Evolutionary conservation across 257 asterid species (phyloP), one percentile per base, ranked within the genome.

Genomic region (Solanum okadae): DNA sequence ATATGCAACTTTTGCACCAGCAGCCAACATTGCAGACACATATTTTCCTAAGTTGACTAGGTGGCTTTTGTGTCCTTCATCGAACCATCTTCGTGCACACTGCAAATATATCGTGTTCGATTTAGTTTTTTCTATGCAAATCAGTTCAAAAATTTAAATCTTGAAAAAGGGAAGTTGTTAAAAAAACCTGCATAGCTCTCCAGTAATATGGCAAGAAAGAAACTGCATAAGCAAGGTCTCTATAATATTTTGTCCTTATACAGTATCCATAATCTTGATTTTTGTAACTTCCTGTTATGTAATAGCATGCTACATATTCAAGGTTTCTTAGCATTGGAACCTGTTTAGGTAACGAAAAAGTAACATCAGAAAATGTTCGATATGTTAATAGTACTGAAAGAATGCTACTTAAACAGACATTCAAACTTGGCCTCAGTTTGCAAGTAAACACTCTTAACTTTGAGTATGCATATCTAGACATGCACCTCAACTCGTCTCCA

Each of bases 21-120:
- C 98, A 6, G 98, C 99, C 91, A 96, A 88, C 99, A 96, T 96
- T 46, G 99, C 98, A 40, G 99, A 96, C 83, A 95, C 98, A 86
- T 96, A 96, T 89, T 96, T 96, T 29, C 98, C 98, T 10, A 96
- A 93, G 90, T 96, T 96, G 4, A 93, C 89, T 14, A 96, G 91
- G 91, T 96, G 98, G 91, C 93, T 94, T 59, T 93, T 94, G 77
- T 96, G 95, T 15, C 99, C 99, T 92, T 96, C 99, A 29, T 96
- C 99, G 49, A 94, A 94, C 98, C 98, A 96, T 88, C 99, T 87
- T 79, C 99, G 91, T 25, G 99, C 99, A 89, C 99, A 96, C 98
- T 96, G 94, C 46, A 81, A 33, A 73, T 35, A 73, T 31, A 13
- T 70, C 31, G 59, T 11, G 3, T 23, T 27, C 0, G 82, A 0